Base-by-base conservation (phyloP, 441 rosid species). In the Bocquillonia castaneifolia region DNA sequence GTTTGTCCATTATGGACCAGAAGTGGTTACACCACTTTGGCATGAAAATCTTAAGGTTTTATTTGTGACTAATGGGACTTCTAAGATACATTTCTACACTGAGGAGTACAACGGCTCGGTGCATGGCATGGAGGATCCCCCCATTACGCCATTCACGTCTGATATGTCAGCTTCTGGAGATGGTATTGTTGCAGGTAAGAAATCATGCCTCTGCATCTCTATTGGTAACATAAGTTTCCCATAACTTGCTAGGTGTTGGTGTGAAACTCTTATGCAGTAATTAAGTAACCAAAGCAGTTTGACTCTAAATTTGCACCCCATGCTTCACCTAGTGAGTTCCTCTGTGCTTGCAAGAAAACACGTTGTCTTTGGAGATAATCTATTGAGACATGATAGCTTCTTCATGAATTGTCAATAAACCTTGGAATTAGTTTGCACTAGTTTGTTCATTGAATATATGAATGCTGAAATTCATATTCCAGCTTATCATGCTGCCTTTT, bases 121-220 rank as follows among this genome's bases (percentile, higher is more conserved):
- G 69, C 82, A 67, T 63, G 95, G 97, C 51, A 84, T 86, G 89
- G 97, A 91, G 81, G 97, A 85, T 83, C 80, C 91, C 22, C 93
- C 91, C 9, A 53, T 93, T 53, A 86, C 96, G 56, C 96, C 95
- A 57, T 91, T 81, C 80, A 81, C 97, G 0, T 2, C 81, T 71
- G 98, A 89, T 70, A 86, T 91, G 98, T 89, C 96, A 6, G 91
- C 97, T 44, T 83, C 96, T 47, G 97, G 96, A 75, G 97, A 91
- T 83, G 98, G 93, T 77, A 85, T 93, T 55, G 88, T 84, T 72
- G 98, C 97, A 68, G 97, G 98, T 93, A 76, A 44, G 18, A 17
- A 64, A 48, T 61, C n/a, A 8, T 62, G 65, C 20, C 31, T 36
- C 26, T 65, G 52, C 62, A 65, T 67, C 59, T 56, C 40, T 47